phyloP scores from a whole-genome alignment of 805 yeast genomes.

The Metschnikowia continentalis region DNA sequence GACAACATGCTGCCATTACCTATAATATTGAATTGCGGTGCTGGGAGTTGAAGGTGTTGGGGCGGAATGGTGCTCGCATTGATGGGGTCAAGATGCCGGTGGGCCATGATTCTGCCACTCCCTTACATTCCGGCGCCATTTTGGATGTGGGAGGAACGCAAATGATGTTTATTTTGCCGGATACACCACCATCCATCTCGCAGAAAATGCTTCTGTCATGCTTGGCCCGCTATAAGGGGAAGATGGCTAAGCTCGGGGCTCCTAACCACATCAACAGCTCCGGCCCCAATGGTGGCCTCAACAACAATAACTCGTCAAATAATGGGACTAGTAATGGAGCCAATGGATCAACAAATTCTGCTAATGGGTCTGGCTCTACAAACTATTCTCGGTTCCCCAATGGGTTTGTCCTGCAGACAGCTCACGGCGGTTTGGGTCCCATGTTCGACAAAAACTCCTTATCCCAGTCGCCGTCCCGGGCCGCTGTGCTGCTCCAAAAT shows the following conservation, averaged over 20 bases:
- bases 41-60: slow-evolving; percentile 83
- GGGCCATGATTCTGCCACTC: slow-evolving; percentile 47
- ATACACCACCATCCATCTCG: slow-evolving; percentile 69
- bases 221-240: slow-evolving; percentile 29
- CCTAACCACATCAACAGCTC: not conserved
- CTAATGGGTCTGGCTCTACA: no score
- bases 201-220: slow-evolving; percentile 41
- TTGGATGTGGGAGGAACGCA: slow-evolving; percentile 96
- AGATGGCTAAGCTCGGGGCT: slow-evolving; percentile 14
- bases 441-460: slow-evolving; percentile 46
- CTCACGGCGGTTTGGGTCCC: slow-evolving; percentile 40
- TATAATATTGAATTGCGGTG: slow-evolving; percentile 69
- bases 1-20: slow-evolving; percentile 81
- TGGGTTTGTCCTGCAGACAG: not conserved
- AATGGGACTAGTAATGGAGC: no score
- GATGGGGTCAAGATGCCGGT: slow-evolving; percentile 61
- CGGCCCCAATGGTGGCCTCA: no score
- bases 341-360: no score
- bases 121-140: slow-evolving; percentile 80
- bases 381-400: not conserved
- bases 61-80: slow-evolving; percentile 91
- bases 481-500: slow-evolving; percentile 42
- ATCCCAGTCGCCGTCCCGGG: slow-evolving; percentile 35
- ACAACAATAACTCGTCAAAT: no score
- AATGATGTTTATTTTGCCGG: slow-evolving; percentile 98